Percentiles rank a stretch among this genome's conserved stretches.
phyloP scores from a whole-genome alignment of 2,329 filamentous ascomycete species.

The Pseudogymnoascus destructans region DNA sequence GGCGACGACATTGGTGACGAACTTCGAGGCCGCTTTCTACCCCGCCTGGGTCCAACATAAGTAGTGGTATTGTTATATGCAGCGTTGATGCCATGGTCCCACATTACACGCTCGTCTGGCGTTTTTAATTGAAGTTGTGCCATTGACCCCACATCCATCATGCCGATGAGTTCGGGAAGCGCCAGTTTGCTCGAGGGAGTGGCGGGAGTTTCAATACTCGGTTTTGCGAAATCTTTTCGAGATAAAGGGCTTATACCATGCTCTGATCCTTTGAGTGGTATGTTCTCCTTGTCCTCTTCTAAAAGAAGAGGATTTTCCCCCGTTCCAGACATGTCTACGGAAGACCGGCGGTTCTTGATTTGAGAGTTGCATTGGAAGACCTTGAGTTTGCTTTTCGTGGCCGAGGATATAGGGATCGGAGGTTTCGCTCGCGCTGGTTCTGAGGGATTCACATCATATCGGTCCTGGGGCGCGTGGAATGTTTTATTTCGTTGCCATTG shows the following conservation, averaged over 20 bases:
- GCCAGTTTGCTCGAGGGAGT: conserved; percentile 41
- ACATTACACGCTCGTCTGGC: conserved; percentile 48
- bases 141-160: conserved; percentile 28
- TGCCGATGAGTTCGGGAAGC: conserved; percentile 44
- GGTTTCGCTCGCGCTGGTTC: conserved; percentile 21
- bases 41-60: conserved; percentile 33
- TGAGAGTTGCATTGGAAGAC: conserved; percentile 40
- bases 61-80: conserved; percentile 32
- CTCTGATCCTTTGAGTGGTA: neutral
- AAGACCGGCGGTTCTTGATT: conserved; percentile 11
- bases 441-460: conserved; percentile 6
- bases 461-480: conserved; percentile 17
- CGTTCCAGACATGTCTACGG: conserved; percentile 13
- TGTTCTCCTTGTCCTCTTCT: conserved; percentile 22
- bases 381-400: conserved; percentile 47
- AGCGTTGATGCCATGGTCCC: conserved; percentile 38
- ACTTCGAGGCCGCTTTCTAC: conserved; percentile 55
- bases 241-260: neutral
- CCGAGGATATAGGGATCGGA: conserved; percentile 32
- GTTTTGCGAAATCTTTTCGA: conserved; percentile 15
- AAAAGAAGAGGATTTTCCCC: conserved; percentile 16
- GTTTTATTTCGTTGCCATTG: conserved; percentile 25
- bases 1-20: conserved; percentile 61
- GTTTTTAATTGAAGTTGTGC: conserved; percentile 38
- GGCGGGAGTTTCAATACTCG: conserved; percentile 21